Conservation (phyloP, 2,329 filamentous ascomycete genomes). For the Neopestalotiopsis clavispora region DNA sequence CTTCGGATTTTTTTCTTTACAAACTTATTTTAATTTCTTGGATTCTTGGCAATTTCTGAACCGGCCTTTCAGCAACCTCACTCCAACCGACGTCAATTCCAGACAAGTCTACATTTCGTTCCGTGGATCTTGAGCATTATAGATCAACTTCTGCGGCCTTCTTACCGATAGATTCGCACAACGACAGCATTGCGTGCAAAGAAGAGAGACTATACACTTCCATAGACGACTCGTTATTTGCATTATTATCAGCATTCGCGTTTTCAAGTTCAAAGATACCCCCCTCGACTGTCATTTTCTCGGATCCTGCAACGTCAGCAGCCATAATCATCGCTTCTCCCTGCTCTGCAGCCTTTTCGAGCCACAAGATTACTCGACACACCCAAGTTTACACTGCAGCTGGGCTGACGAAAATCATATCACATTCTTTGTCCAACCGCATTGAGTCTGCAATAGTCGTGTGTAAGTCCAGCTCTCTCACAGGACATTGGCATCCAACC, state of each 20-base stretch:
- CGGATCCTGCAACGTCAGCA: background rate
- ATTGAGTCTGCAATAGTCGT: slow-evolving; percentile 6
- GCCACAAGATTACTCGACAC: background rate
- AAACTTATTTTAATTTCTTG: background rate
- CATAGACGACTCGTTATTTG: too few species aligned
- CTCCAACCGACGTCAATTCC: background rate
- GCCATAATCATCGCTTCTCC: background rate
- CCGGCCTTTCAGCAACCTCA: too few species aligned
- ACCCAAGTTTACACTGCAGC: background rate
- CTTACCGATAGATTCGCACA: background rate
- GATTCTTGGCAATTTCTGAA: background rate
- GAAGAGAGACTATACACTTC: too few species aligned
- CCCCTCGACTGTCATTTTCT: background rate
- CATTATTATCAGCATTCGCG: background rate
- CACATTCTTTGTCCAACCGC: slow-evolving; percentile 17
- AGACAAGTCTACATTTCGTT: slow-evolving; percentile 8
- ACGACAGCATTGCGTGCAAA: background rate
- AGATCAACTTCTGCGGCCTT: slow-evolving; percentile 12
- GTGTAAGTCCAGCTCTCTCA: slow-evolving; percentile 10
- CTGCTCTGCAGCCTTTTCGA: background rate
- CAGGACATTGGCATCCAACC: background rate
- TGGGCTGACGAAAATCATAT: slow-evolving; percentile 15
- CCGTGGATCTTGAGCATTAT: background rate
- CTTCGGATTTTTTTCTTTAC: background rate
- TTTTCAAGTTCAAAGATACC: background rate